Evolutionary conservation across 257 asterid species (phyloP), one percentile per base, ranked within the genome.

Genomic region (Cinchona pubescens): DNA sequence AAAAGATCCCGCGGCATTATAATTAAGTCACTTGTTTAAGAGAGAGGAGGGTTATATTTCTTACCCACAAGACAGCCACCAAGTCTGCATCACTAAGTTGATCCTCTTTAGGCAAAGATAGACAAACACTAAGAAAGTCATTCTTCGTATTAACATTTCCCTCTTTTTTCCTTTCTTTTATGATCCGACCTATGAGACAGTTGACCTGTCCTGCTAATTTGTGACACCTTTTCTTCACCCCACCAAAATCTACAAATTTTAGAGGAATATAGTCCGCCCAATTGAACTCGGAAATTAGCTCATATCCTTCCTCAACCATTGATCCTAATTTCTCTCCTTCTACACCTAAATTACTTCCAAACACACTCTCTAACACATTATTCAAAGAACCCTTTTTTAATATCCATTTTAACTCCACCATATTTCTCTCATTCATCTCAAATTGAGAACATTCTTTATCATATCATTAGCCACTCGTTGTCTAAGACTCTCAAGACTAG

Each of bases 51-150:
- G 69, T n/a, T n/a, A n/a, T n/a, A 73, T 14, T 68, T 10, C 81
- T 77, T 88, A 90, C 96, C 96, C 94, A 91, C 7, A 91, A 81
- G 64, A 91, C 81, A 70, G 91, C 90, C 83, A 89, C 87, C 94
- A 86, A 78, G 63, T 91, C 89, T 77, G 78, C 80, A 83, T 87
- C 88, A 75, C 49, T 49, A 75, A 91, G 92, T 60, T 72, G 86
- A 67, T 89, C 94, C 69, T 85, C 87, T 79, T 82, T 30, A 53
- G 87, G 87, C 86, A 89, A 81, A 38, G 90, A 83, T 23, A 91
- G 88, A 80, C 87, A 82, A 58, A 79, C 88, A 86, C 91, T 87
- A 23, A 89, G 87, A 78, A 87, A 91, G 71, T 89, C 92, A 80
- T 78, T 79, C 77, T 81, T 81, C 67, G 10, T n/a, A 62, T 65